These are phyloP conservation scores for Spiromastix sp. DNA, from an alignment of 2,329 filamentous ascomycete genomes.

Conservation along the genomic window DNA sequence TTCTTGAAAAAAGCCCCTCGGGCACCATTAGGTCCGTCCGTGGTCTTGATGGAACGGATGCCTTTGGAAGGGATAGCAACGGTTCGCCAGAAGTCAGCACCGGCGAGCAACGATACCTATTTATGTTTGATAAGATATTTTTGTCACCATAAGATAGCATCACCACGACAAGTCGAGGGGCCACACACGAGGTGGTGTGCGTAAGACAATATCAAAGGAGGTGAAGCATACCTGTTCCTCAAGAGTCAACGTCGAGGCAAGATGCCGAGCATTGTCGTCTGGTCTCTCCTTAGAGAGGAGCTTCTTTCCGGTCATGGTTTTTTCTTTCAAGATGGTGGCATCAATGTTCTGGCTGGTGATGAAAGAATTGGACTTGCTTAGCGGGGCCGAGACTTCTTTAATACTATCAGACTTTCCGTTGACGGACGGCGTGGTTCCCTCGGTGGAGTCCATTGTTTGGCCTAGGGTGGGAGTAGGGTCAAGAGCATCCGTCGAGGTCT, in stretches of 20 bases:
- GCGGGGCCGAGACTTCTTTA: slow-evolving; percentile 2
- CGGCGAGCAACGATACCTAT: slow-evolving; percentile 48
- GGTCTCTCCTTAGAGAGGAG: slow-evolving; percentile 5
- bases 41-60: slow-evolving; percentile 49
- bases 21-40: slow-evolving; percentile 52
- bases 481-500: slow-evolving; percentile 1
- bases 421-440: not conserved
- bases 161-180: not conserved
- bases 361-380: slow-evolving; percentile 1
- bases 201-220: not conserved
- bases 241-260: slow-evolving; percentile 5
- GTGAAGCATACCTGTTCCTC: slow-evolving; percentile 5
- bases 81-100: slow-evolving; percentile 53
- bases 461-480: not conserved
- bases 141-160: slow-evolving; percentile 5
- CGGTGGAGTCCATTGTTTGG: slow-evolving; percentile 3
- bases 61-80: slow-evolving; percentile 46
- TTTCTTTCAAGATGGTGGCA: slow-evolving; percentile 1
- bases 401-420: slow-evolving; percentile 1
- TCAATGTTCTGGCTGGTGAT: slow-evolving; percentile 1
- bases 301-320: slow-evolving; percentile 7
- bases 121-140: slow-evolving; percentile 1
- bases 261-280: slow-evolving; percentile 6
- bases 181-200: too few relatives aligned
- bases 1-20: slow-evolving; percentile 50